Evolutionary conservation across 306 rosid species (phyloP).

Genomic region (Cucurbita ficifolia): DNA sequence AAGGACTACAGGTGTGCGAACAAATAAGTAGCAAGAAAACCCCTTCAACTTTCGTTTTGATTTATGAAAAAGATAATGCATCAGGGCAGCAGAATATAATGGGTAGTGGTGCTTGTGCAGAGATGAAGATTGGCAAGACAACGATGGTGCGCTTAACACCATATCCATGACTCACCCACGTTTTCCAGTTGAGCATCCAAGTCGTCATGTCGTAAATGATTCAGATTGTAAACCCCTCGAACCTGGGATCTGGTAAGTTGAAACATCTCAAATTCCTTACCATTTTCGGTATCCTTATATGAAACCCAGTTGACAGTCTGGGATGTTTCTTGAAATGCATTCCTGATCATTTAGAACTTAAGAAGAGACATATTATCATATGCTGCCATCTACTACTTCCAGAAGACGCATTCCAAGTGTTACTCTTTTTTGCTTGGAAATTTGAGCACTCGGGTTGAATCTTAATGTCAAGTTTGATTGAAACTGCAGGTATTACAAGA

Average conservation of each 20-base stretch:
- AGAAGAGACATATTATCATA: background rate
- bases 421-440: background rate
- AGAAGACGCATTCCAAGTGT: background rate
- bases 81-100: background rate
- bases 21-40: background rate
- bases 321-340: background rate
- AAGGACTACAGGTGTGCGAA: constrained; percentile 63
- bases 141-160: constrained; percentile 94
- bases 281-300: background rate
- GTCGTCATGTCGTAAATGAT: constrained; percentile 47
- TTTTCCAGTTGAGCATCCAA: constrained; percentile 73
- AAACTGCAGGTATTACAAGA: constrained; percentile 74
- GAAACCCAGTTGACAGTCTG: background rate
- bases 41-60: background rate
- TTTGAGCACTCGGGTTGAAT: background rate
- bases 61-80: background rate
- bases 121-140: constrained; percentile 96
- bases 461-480: background rate
- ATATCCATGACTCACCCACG: constrained; percentile 91
- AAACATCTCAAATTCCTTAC: background rate
- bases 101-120: constrained; percentile 23
- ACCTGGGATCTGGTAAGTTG: constrained; percentile 65
- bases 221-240: constrained; percentile 67
- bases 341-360: background rate
- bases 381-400: background rate